Percentiles rank a stretch among this genome's conserved stretches.
phyloP scores from a whole-genome alignment of 805 yeast species.

The Ogataea corticis region DNA sequence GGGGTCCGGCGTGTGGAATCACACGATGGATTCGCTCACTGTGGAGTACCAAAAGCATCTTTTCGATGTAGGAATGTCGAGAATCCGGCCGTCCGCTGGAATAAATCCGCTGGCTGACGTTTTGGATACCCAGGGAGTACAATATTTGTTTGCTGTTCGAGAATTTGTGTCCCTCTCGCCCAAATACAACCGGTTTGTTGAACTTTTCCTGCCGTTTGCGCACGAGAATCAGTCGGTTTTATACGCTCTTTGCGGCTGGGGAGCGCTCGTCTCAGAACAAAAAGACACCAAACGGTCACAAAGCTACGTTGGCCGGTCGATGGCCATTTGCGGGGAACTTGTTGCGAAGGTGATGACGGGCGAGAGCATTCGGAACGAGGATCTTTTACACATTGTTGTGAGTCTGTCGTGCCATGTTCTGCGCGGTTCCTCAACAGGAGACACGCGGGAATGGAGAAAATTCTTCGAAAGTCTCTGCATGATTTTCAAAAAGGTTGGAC shows the following conservation, averaged over 20 bases:
- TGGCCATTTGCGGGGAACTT: constrained; percentile 10
- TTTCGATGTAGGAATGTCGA: background rate
- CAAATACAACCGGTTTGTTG: constrained; percentile 12
- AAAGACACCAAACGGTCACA: constrained; percentile 6
- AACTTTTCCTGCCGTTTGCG: constrained; percentile 16
- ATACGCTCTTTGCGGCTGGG: constrained; percentile 21
- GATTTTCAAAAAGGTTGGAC: constrained; percentile 15
- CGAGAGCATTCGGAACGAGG: background rate
- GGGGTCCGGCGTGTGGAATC: too few species aligned
- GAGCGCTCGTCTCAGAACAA: constrained; percentile 8
- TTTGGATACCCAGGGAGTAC: constrained; percentile 10
- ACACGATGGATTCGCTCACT: too few species aligned
- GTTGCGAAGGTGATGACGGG: constrained; percentile 4
- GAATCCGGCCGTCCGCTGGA: background rate
- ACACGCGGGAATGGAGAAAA: constrained; percentile 21
- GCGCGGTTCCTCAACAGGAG: constrained; percentile 21
- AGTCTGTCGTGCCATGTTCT: constrained; percentile 20
- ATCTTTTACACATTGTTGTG: constrained; percentile 12
- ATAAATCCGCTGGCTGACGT: background rate
- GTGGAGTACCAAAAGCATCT: too few species aligned
- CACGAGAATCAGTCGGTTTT: constrained; percentile 9
- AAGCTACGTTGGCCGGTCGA: constrained; percentile 12
- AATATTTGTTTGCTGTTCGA: constrained; percentile 10
- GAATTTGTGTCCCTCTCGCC: constrained; percentile 7
- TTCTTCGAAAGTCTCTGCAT: constrained; percentile 19